A percentile compares a stretch with the other conserved stretches of the same genome.
phyloP scores from a whole-genome alignment of 345 rosid species.

The Gossypium thurberi region DNA sequence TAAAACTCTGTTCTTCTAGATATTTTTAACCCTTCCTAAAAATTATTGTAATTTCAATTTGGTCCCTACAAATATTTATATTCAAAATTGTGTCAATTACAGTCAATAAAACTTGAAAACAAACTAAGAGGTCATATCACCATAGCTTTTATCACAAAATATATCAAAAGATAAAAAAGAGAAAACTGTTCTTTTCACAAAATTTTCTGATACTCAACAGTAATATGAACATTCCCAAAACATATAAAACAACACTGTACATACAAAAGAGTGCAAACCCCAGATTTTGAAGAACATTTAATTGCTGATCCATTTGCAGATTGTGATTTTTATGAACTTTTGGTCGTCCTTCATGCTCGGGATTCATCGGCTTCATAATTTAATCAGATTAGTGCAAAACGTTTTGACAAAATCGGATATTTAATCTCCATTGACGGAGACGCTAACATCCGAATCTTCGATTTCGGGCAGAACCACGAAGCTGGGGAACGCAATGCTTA shows the following conservation, averaged over 20 bases:
- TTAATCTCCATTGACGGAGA: not conserved
- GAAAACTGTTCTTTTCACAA: too few species aligned
- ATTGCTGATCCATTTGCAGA: not conserved
- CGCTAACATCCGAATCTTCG: slow-evolving; percentile 44
- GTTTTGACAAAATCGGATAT: not conserved
- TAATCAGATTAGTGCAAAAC: not conserved
- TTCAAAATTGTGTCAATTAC: too few species aligned
- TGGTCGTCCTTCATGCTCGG: not conserved
- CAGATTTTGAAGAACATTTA: not conserved
- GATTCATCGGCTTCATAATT: not conserved
- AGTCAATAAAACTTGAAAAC: too few species aligned
- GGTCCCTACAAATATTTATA: too few species aligned
- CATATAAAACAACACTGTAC: not conserved
- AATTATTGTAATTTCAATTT: too few species aligned
- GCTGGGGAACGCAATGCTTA: slow-evolving; percentile 74
- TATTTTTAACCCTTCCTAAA: too few species aligned
- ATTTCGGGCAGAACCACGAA: slow-evolving; percentile 52
- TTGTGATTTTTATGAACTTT: not conserved
- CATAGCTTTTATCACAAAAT: too few species aligned
- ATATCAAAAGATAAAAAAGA: too few species aligned
- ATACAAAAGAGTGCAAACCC: not conserved
- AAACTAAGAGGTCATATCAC: too few species aligned
- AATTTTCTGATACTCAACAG: too few species aligned
- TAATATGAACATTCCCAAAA: too few species aligned
- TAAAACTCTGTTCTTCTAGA: too few species aligned